phyloP scores from a whole-genome alignment of 371 early-diverging fungal species.

The Quaeritorhiza haematococci region DNA sequence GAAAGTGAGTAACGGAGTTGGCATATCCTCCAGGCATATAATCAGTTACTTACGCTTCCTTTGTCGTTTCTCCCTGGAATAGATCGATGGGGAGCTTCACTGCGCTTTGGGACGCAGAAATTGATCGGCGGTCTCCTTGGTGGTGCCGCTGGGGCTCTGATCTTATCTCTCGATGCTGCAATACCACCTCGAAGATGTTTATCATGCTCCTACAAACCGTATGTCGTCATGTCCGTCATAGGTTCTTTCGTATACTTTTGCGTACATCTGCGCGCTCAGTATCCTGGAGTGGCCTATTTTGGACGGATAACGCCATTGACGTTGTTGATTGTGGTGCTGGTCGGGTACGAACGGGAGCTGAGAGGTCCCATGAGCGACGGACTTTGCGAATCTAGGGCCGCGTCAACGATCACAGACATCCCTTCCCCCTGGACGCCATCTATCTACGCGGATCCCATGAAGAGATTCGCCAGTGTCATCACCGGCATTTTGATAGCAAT shows the following conservation, averaged over 20 bases:
- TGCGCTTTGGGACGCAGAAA: conserved; percentile 9
- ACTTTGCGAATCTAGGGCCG: no score
- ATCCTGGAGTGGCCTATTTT: no score
- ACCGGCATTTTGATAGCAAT: conserved; percentile 6
- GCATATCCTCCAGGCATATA: no score
- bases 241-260: conserved; percentile 11
- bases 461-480: conserved; percentile 9
- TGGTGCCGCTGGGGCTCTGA: not conserved
- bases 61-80: not conserved
- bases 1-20: conserved; percentile 5
- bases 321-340: no score
- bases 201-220: conserved; percentile 12
- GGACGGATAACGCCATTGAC: no score
- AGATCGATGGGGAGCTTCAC: conserved; percentile 8
- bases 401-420: no score
- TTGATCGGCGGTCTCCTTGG: conserved; percentile 9
- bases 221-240: conserved; percentile 6
- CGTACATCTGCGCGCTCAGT: conserved; percentile 5
- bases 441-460: conserved; percentile 7
- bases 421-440: no score
- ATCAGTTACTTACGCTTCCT: not conserved
- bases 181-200: conserved; percentile 6
- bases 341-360: no score
- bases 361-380: no score
- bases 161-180: conserved; percentile 9